Evolutionary conservation across 2,329 filamentous ascomycete genomes (phyloP).

Genomic region (Curvularia sp.): DNA sequence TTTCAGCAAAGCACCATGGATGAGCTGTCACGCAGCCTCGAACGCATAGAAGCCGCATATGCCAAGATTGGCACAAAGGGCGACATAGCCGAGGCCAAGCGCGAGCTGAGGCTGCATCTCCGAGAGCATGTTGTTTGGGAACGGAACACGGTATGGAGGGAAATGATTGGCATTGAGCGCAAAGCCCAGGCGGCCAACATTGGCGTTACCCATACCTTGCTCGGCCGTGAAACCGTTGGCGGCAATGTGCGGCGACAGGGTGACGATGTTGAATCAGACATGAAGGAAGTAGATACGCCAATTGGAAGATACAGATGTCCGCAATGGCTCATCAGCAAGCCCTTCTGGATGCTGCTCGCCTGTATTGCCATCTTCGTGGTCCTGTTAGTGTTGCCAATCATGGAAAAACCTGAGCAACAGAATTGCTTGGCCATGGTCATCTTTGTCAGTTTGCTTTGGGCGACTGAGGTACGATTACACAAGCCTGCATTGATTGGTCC

Average conservation of each 20-base stretch:
- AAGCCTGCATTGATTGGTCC: background rate
- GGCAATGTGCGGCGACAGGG: slow-evolving; percentile 78
- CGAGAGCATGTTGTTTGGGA: slow-evolving; percentile 99
- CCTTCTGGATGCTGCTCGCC: slow-evolving; percentile 76
- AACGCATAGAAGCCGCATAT: slow-evolving; percentile 79
- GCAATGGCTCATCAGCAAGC: slow-evolving; percentile 81
- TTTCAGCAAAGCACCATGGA: slow-evolving; percentile 78
- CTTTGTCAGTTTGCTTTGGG: slow-evolving; percentile 94
- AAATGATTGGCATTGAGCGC: slow-evolving; percentile 97
- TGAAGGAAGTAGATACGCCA: slow-evolving; percentile 78
- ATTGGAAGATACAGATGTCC: slow-evolving; percentile 79
- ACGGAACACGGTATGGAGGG: slow-evolving; percentile 96
- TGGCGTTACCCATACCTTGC: slow-evolving; percentile 76
- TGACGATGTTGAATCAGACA: slow-evolving; percentile 72
- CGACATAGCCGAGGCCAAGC: slow-evolving; percentile 76
- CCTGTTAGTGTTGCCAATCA: slow-evolving; percentile 78
- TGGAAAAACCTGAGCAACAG: slow-evolving; percentile 88
- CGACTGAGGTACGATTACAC: slow-evolving; percentile 74
- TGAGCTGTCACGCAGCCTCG: slow-evolving; percentile 73
- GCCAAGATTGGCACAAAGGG: slow-evolving; percentile 82
- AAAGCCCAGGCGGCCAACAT: slow-evolving; percentile 94
- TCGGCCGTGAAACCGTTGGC: slow-evolving; percentile 75
- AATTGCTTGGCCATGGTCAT: slow-evolving; percentile 94
- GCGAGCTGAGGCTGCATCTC: slow-evolving; percentile 87
- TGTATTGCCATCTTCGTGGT: slow-evolving; percentile 77